Evolutionary conservation across 2,329 filamentous ascomycete genomes (phyloP), one percentile per base, ranked within the genome.

Genomic region (Sclerotiophoma versabilis): DNA sequence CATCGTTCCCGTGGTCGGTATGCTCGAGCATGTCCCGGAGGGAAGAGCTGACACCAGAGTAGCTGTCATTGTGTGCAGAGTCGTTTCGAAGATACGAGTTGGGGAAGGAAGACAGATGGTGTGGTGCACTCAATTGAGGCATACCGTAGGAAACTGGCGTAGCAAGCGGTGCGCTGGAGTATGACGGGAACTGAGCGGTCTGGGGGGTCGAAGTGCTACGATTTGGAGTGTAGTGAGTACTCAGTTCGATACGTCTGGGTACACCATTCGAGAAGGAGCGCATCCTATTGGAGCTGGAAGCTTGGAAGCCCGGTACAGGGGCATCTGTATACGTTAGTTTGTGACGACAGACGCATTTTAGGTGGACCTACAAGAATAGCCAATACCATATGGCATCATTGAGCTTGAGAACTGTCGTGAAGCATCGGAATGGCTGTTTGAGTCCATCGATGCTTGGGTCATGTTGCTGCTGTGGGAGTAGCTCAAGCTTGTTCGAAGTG

Each of bases 401-500:
- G 71, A 70, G 54, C 63, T 66, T 2, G 71, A 70, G 56, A 68
- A 71, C 8, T 67, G 59, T 15, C 66, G 58, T 50, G 63, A 60
- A 43, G 55, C 57, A 22, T 72, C 68, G 7, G 63, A 48, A 36
- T 70, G 69, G 49, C 44, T 60, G 29, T 49, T 53, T 2, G 68
- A 59, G 47, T 69, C 70, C 36, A 62, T 44, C 1, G 65, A 65
- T 32, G 63, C 60, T 30, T 64, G 66, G n/a, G 70, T 61, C 36
- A 55, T 57, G 22, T 73, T 70, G 45, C 58, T 58, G 20, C 32
- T 30, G 17, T 54, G 51, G 11, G 65, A 74, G 58, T 80, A 80
- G 27, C 77, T 79, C 69, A 80, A 77, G 68, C 77, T 80, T 7
- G 77, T 75, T 48, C 79, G 70, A 12, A 81, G 65, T 2, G 78